Percentiles rank a stretch among this genome's conserved stretches.
phyloP scores from a whole-genome alignment of 1,139 yeast genomes.

The Debaryomyces udenii region DNA sequence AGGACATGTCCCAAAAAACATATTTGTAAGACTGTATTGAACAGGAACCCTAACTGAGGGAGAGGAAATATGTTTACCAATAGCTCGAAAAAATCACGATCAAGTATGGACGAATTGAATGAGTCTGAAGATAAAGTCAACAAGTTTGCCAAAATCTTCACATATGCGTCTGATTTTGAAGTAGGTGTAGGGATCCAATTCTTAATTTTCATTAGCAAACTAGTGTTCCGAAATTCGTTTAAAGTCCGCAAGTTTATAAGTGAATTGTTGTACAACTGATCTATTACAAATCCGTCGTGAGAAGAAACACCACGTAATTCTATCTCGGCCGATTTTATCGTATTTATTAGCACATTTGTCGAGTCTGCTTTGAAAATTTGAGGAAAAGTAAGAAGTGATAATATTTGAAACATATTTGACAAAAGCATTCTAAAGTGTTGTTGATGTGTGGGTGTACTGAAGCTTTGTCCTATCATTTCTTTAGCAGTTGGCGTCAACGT shows the following conservation, averaged over 20 bases:
- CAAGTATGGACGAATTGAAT: slow-evolving; percentile 34
- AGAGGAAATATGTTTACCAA: slow-evolving; percentile 53
- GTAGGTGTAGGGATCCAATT: slow-evolving; percentile 31
- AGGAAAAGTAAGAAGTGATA: slow-evolving; percentile 45
- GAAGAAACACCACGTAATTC: slow-evolving; percentile 60
- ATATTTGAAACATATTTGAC: slow-evolving; percentile 39
- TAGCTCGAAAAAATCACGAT: slow-evolving; percentile 56
- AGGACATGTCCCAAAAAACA: slow-evolving; percentile 46
- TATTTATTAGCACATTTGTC: slow-evolving; percentile 46
- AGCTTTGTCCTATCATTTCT: slow-evolving; percentile 28
- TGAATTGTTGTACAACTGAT: slow-evolving; percentile 62
- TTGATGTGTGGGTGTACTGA: slow-evolving; percentile 21
- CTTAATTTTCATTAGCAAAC: slow-evolving; percentile 35
- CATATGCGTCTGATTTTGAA: slow-evolving; percentile 32
- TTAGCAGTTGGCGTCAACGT: slow-evolving; percentile 30
- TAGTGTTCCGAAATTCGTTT: slow-evolving; percentile 45
- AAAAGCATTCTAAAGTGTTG: slow-evolving; percentile 33
- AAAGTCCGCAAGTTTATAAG: slow-evolving; percentile 61
- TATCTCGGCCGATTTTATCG: slow-evolving; percentile 68
- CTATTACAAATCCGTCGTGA: slow-evolving; percentile 44
- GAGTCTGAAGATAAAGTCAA: slow-evolving; percentile 31
- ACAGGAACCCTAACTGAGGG: slow-evolving; percentile 39
- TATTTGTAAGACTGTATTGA: slow-evolving; percentile 42
- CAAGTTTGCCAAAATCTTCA: slow-evolving; percentile 40
- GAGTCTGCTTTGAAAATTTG: slow-evolving; percentile 42